Evolutionary conservation across 257 asterid species (phyloP), one percentile per base, ranked within the genome.

Genomic region (Lithospermum erythrorhizon): DNA sequence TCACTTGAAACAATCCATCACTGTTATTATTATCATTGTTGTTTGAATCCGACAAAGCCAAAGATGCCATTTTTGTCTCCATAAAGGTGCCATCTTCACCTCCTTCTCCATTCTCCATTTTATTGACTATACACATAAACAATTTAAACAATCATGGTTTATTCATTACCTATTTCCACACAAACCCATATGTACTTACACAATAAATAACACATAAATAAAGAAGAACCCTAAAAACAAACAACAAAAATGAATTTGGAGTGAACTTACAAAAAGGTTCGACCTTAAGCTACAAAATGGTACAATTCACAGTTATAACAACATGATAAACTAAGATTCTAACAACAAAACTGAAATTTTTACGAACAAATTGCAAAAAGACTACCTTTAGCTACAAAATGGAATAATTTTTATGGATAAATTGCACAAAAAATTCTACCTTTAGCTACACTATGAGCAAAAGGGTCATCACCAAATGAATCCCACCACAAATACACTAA

Each of bases 1-100:
- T 83, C 58, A 89, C 94, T 86, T 84, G 95, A 82, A 82, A 82
- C 68, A 84, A 64, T 53, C 89, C 95, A 78, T 86, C 91, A 32
- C 68, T 82, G 59, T 82, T 83, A 62, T 25, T 77, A 55, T 76
- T 76, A 59, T 76, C 71, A 75, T 23, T 56, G 71, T 57, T 64
- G 51, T 65, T 74, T 29, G 84, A 64, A 76, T 82, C 95, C 29
- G 68, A 81, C 72, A 86, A 69, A 27, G 61, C 72, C 86, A 86
- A 68, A 47, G 81, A 84, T 45, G 72, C 76, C 62, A 89, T 74
- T 75, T 73, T 76, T 64, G 64, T 68, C 61, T 73, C 94, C 62
- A 88, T 57, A 72, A 65, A 55, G 68, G 67, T 68, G 49, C 68
- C 78, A 58, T 76, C 93, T 47, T 85, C 87, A 71, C 85, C 78